phyloP scores from a whole-genome alignment of 2,329 filamentous ascomycete species.

The Xylariomycetidae sp. region DNA sequence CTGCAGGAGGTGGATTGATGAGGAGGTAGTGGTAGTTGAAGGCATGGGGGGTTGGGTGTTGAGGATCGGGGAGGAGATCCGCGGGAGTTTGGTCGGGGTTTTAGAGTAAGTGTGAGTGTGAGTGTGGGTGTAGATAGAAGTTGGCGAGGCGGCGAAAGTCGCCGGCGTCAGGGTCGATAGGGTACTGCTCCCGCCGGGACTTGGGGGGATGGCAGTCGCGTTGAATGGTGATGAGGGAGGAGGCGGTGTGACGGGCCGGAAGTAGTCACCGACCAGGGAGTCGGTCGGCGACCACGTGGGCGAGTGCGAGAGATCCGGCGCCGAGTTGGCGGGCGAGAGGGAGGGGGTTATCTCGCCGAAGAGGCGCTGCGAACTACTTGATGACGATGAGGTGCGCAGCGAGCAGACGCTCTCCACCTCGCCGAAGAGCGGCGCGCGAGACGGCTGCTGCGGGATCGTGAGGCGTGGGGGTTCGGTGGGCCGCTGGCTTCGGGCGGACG shows the following conservation, averaged over 20 bases:
- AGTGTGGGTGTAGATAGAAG: no score
- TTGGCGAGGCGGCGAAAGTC: no score
- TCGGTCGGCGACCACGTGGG: conserved; percentile 23
- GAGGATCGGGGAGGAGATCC: conserved; percentile 48
- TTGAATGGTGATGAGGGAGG: no score
- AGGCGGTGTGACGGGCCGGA: conserved; percentile 24
- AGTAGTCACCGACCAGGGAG: conserved; percentile 25
- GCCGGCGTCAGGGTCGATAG: conserved; percentile 20
- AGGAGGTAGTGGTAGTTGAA: no score
- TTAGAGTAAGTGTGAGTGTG: no score
- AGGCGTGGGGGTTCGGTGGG: conserved; percentile 13
- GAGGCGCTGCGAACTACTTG: conserved; percentile 18
- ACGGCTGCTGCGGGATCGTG: conserved; percentile 17
- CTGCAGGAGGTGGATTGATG: no score
- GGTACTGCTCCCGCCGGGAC: conserved; percentile 9
- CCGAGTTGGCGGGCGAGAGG: conserved; percentile 17
- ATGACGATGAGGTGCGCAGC: no score
- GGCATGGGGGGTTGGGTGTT: conserved; percentile 41
- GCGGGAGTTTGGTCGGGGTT: conserved; percentile 18
- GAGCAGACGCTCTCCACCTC: conserved; percentile 26
- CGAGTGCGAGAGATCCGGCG: conserved; percentile 27
- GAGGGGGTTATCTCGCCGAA: conserved; percentile 25
- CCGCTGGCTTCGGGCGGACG: conserved; percentile 2
- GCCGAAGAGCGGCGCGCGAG: conserved; percentile 23
- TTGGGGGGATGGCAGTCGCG: conserved; percentile 10